Evolutionary conservation across 805 yeast species (phyloP).

Genomic region (Wickerhamiella lipophila): DNA sequence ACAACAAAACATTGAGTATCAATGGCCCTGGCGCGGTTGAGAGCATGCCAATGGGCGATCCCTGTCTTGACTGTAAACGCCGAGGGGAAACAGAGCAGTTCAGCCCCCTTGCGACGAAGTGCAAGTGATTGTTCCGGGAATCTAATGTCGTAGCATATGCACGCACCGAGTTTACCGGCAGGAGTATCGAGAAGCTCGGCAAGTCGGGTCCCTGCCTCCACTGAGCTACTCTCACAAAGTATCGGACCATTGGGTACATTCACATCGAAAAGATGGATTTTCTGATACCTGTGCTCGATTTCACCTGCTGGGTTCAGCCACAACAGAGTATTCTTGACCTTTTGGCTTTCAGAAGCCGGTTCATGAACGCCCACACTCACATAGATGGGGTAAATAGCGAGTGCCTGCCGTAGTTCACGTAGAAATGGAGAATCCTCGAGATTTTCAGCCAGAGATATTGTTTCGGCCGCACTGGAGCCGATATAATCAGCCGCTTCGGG

Average conservation of each 20-base stretch:
- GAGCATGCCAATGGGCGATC: constrained; percentile 71
- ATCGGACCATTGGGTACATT: constrained; percentile 70
- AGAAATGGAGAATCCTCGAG: constrained; percentile 34
- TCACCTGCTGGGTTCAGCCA: constrained; percentile 59
- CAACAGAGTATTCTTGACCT: constrained; percentile 59
- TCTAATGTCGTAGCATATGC: constrained; percentile 70
- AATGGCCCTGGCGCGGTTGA: constrained; percentile 75
- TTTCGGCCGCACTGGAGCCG: constrained; percentile 54
- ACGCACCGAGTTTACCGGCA: constrained; percentile 32
- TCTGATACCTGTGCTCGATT: constrained; percentile 59
- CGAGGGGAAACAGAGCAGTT: constrained; percentile 69
- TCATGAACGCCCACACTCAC: constrained; percentile 87
- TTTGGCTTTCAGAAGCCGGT: constrained; percentile 37
- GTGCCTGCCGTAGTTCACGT: constrained; percentile 35
- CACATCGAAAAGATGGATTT: constrained; percentile 82
- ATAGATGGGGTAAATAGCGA: constrained; percentile 32
- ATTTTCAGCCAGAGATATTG: constrained; percentile 43
- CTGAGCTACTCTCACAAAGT: constrained; percentile 61
- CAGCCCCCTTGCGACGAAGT: constrained; percentile 57
- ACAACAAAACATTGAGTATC: constrained; percentile 79
- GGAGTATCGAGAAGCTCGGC: constrained; percentile 46
- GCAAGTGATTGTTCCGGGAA: constrained; percentile 69
- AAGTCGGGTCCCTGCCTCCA: constrained; percentile 58
- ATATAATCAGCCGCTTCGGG: constrained; percentile 94
- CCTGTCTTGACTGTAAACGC: constrained; percentile 93